A percentile compares a stretch with the other conserved stretches of the same genome.
Evolutionary conservation across 139 green algal species (phyloP).

Genomic region (Volvox africanus): DNA sequence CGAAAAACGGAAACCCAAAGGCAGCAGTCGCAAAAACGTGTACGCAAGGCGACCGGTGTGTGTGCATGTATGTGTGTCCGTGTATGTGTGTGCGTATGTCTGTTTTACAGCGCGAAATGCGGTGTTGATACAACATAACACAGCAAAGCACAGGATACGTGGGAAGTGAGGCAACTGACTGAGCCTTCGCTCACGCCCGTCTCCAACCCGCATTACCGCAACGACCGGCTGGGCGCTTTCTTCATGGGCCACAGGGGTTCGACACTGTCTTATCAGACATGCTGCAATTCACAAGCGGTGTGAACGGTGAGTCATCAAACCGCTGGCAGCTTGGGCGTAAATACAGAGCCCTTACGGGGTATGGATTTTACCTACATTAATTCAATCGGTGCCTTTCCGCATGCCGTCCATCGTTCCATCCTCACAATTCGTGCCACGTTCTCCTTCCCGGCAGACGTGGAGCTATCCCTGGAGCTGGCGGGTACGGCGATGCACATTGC

Average conservation of each 20-base stretch:
- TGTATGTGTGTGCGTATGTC: no score
- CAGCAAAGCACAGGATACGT: no score
- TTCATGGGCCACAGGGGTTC: conserved; percentile 59
- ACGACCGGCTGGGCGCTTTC: no score
- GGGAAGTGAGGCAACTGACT: no score
- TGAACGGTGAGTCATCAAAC: conserved; percentile 32
- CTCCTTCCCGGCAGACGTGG: conserved; percentile 61
- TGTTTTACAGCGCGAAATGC: no score
- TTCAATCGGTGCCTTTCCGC: not conserved
- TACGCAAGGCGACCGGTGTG: no score
- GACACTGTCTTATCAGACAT: conserved; percentile 87
- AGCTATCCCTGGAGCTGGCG: conserved; percentile 84
- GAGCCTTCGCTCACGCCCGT: no score
- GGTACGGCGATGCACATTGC: conserved; percentile 81
- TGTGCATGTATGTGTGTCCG: no score
- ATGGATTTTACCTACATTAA: not conserved
- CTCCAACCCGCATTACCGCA: no score
- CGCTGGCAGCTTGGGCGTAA: not conserved
- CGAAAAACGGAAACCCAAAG: not conserved
- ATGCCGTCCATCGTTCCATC: not conserved
- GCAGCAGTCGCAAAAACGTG: no score
- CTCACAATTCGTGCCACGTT: not conserved
- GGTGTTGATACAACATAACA: no score
- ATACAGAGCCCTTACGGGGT: not conserved
- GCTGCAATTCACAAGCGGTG: conserved; percentile 79